Evolutionary conservation across 148 eudicot species (phyloP).

Genomic region (Rhododendron ferrugineum): DNA sequence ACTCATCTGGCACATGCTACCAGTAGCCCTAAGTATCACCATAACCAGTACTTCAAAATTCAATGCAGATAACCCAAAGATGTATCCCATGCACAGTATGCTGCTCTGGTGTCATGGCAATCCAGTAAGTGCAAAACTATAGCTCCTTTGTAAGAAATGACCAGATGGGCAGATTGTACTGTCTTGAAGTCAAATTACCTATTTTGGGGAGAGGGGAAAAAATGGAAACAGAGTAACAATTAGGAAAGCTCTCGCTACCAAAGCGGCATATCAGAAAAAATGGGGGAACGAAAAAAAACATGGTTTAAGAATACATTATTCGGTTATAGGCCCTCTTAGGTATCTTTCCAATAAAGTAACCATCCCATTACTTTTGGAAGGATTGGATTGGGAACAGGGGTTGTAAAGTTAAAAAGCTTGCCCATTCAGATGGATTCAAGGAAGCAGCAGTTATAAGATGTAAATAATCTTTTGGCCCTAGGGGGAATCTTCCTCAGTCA

Average conservation of each 20-base stretch:
- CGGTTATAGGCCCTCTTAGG: not conserved
- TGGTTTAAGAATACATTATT: not conserved
- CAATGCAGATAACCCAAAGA: not conserved
- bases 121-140: not conserved
- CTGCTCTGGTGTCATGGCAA: not conserved
- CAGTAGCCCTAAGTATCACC: not conserved
- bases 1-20: too few relatives aligned
- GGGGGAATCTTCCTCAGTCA: not conserved
- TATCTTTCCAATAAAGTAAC: not conserved
- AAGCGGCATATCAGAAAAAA: not conserved
- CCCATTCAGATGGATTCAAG: not conserved
- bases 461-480: not conserved
- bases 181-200: conserved; percentile 20
- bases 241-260: not conserved
- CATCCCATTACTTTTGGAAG: not conserved
- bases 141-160: not conserved
- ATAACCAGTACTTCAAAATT: not conserved
- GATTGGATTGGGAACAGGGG: not conserved
- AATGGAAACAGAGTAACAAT: not conserved
- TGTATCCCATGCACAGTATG: not conserved
- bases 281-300: not conserved
- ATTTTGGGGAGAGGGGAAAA: not conserved
- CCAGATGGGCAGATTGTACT: not conserved
- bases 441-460: not conserved
- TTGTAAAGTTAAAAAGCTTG: not conserved